Evolutionary conservation across 1,139 yeast species (phyloP), one percentile per base, ranked within the genome.

Genomic region (Candida dubliniensis): DNA sequence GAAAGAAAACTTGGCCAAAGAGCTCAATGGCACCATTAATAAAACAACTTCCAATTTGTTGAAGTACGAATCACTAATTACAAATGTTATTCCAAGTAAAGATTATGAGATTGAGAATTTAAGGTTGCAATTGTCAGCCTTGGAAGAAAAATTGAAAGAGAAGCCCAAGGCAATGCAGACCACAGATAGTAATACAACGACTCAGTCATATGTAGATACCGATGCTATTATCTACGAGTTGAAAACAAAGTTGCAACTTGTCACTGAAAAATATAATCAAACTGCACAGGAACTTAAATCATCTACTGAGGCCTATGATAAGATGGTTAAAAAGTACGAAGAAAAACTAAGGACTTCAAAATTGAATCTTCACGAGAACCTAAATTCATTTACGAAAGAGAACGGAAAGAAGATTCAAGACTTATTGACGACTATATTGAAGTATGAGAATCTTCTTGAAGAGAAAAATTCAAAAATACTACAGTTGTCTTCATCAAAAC

Each of bases 401-500:
- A 56, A 60, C 42, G 71, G 66, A 33, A 62, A 58, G 44, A 66
- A 63, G 43, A 59, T 69, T 13, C 67, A 66, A 45, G 74, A 69
- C 36, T 50, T 70, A 18, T 50, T 61, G 2, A 53, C 66, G 2
- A 58, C 60, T 1, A 52, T 71, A 1, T 46, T 62, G 14, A 66
- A 61, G 48, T 72, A 63, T 49, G 77, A 73, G 52, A 55, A 57
- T 2, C 49, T 69, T 14, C 50, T 76, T 1, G 74, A 70, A 38
- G 73, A 69, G 38, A 71, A 69, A 49, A 73, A 74, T 42, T 49
- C 63, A 1, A 58, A 59, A 34, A 62, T 75, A 3, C 53, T 66
- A 7, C 71, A 67, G 45, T 49, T 74, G 25, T 63, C 73, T 2
- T 60, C 73, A 0, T 64, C 79, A 1, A 66, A 62, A 45, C 79